Evolutionary conservation across 805 yeast genomes (phyloP), one percentile per base, ranked within the genome.

Genomic region (Pichia pseudocactophila): DNA sequence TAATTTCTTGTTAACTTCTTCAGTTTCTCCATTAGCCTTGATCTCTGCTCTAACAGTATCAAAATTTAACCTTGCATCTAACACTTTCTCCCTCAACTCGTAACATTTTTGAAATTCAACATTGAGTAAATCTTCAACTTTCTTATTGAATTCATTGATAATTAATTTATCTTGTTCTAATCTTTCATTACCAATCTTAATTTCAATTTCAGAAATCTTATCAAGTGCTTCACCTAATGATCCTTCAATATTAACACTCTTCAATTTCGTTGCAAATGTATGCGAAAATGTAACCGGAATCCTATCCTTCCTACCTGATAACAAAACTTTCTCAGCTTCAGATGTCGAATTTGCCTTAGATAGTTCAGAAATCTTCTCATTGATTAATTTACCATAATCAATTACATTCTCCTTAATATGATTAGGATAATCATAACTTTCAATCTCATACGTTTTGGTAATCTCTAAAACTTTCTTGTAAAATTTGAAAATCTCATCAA

Each of bases 381-480:
- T 68, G 37, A 80, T 58, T 4, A 77, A 62, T 51, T 75, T 73
- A 30, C 81, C 76, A 55, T 81, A 76, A 51, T 82, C 80, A 37
- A 66, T 65, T 19, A 77, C 67, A 36, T 83, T 76, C 51, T 84
- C 90, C 47, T 73, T 71, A 48, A 83, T 61, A 58, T 81, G 81
- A 41, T 92, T 90, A 20, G 95, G 95, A 54, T 82, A 83, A 58
- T 84, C 95, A 58, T 84, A 84, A 38, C 83, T 74, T 51, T 81
- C 82, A 47, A 81, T 76, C 54, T 74, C 86, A 56, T 76, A 84
- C 34, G 88, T 84, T 39, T 67, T 69, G 6, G 81, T 70, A 41
- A 76, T 71, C 4, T 64, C 49, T n/a, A 74, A 52, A 11, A 73
- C 54, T 53, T 70, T 69, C 50, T 68, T 76, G 63, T 80, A 79